Evolutionary conservation across 2,329 filamentous ascomycete genomes (phyloP).

Genomic region (Ceratocystis smalleyi): DNA sequence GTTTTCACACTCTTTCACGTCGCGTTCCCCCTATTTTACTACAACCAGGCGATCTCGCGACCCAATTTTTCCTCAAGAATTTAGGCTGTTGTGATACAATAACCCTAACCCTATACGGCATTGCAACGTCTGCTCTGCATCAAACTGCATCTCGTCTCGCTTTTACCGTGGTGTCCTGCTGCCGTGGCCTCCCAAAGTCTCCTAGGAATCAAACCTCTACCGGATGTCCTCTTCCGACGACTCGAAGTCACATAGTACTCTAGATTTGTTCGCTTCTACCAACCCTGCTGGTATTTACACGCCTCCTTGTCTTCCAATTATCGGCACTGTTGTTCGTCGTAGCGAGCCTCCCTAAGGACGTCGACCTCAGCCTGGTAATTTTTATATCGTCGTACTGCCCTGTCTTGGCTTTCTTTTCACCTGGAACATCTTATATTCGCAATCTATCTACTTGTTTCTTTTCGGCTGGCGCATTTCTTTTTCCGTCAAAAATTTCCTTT

Average conservation of each 20-base stretch:
- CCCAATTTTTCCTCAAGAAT: neutral
- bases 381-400: neutral
- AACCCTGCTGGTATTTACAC: neutral
- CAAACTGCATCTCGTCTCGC: neutral
- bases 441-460: neutral
- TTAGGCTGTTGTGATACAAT: conserved; percentile 1
- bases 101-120: neutral
- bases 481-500: neutral
- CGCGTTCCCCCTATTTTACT: neutral
- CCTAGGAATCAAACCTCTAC: neutral
- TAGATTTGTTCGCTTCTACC: neutral
- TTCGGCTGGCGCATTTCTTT: neutral
- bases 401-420: neutral
- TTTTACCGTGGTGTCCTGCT: neutral
- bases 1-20: neutral
- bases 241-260: neutral
- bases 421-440: too few relatives aligned
- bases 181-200: neutral
- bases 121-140: neutral
- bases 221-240: conserved; percentile 9
- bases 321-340: conserved; percentile 1
- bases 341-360: conserved; percentile 12
- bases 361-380: neutral
- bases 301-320: neutral
- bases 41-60: neutral